Evolutionary conservation across 768 basidiomycete species (phyloP).

Genomic region (Lactarius hatsudake): DNA sequence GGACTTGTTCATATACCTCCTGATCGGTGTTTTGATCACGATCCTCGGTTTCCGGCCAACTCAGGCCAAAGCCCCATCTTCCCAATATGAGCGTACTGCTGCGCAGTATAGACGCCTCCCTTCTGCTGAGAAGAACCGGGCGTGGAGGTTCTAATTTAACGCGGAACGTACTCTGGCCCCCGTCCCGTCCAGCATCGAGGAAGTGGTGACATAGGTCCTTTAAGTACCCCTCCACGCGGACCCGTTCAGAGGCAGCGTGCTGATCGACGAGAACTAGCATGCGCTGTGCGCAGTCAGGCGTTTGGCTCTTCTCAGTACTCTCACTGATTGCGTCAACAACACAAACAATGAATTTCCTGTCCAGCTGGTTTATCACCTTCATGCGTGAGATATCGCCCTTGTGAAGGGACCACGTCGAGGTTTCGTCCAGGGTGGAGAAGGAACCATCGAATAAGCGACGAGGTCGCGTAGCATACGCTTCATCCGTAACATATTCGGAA

Average conservation of each 20-base stretch:
- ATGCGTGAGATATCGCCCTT: conserved; percentile 56
- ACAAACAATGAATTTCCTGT: conserved; percentile 88
- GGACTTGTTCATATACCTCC: conserved; percentile 60
- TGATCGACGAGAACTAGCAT: conserved; percentile 86
- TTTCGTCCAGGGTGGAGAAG: background rate
- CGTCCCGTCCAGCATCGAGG: conserved; percentile 36
- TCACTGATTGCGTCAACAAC: conserved; percentile 39
- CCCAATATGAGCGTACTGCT: conserved; percentile 48
- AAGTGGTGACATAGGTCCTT: conserved; percentile 71
- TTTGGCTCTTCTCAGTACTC: conserved; percentile 25
- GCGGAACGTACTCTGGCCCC: conserved; percentile 36
- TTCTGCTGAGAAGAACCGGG: conserved; percentile 62
- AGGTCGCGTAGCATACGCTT: background rate
- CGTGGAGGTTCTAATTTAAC: conserved; percentile 51
- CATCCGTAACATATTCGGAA: background rate
- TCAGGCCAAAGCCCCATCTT: conserved; percentile 69
- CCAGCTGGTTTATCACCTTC: conserved; percentile 77
- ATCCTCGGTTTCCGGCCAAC: conserved; percentile 31
- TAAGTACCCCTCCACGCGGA: conserved; percentile 85
- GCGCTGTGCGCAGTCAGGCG: conserved; percentile 21
- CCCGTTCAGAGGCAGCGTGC: conserved; percentile 96
- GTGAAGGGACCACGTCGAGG: conserved; percentile 36
- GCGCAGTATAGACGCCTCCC: conserved; percentile 53
- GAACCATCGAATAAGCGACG: background rate
- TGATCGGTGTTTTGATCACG: conserved; percentile 28